A percentile compares a stretch with the other conserved stretches of the same genome.
Conservation (phyloP, 257 asterid genomes). For the Ehretia macrophylla region DNA sequence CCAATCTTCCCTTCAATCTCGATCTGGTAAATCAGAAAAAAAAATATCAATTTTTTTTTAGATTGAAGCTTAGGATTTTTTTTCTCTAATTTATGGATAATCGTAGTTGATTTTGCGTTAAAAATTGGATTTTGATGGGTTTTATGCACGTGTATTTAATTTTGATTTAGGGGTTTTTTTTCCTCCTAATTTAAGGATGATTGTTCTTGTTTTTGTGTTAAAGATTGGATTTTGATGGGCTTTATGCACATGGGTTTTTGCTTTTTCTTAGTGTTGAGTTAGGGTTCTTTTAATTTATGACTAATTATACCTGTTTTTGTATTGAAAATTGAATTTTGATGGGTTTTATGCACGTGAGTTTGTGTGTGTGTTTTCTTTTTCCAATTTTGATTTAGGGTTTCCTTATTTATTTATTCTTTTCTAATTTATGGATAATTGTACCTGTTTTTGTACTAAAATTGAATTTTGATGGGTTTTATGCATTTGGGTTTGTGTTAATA, state of each 20-base stretch:
- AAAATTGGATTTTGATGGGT: slow-evolving; percentile 9
- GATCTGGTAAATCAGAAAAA: slow-evolving; percentile 53
- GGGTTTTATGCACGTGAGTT: not conserved
- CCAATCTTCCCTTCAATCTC: slow-evolving; percentile 80
- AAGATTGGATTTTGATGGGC: slow-evolving; percentile 13
- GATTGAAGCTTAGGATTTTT: not conserved
- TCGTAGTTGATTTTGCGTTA: no score
- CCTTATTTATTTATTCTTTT: no score
- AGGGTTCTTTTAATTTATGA: not conserved
- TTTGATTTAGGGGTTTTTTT: not conserved
- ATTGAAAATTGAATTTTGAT: slow-evolving; percentile 13
- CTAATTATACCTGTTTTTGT: not conserved
- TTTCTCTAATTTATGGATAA: not conserved
- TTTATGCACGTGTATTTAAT: slow-evolving; percentile 4
- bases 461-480: slow-evolving; percentile 13
- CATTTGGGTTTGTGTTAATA: slow-evolving; percentile 8
- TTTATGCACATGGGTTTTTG: not conserved
- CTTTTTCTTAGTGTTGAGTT: not conserved
- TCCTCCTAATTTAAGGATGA: not conserved
- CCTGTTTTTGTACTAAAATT: slow-evolving; percentile 1
- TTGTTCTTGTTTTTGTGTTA: not conserved
- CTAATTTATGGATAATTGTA: not conserved
- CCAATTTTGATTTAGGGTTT: not conserved
- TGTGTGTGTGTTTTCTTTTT: not conserved
- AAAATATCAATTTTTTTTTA: not conserved